Conservation (phyloP, 805 yeast genomes). For the Suhomyces sp. region DNA sequence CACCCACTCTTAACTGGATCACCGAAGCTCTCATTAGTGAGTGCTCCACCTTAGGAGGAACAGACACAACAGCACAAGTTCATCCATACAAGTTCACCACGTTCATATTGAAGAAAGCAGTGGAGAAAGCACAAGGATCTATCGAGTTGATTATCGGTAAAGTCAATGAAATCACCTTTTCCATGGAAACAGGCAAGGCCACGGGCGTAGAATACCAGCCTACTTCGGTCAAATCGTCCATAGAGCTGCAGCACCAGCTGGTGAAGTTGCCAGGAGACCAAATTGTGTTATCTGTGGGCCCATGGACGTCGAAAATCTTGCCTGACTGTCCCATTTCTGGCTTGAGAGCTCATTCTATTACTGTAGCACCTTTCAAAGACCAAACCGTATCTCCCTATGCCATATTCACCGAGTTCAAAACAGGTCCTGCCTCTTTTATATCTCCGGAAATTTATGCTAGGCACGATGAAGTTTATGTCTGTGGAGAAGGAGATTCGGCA, state of each 20-base stretch:
- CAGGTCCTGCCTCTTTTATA: conserved; percentile 65
- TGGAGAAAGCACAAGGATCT: conserved; percentile 62
- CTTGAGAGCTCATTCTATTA: conserved; percentile 90
- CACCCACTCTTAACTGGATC: conserved; percentile 76
- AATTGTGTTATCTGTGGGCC: conserved; percentile 86
- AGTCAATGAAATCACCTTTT: conserved; percentile 63
- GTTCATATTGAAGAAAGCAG: conserved; percentile 72
- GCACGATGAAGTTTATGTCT: conserved; percentile 91
- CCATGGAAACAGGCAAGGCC: conserved; percentile 63
- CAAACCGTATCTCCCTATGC: conserved; percentile 85
- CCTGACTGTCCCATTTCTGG: conserved; percentile 96
- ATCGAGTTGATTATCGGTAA: conserved; percentile 86
- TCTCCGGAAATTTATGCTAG: conserved; percentile 95
- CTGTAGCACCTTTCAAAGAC: conserved; percentile 74
- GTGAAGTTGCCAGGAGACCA: conserved; percentile 64
- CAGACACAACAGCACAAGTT: conserved; percentile 91
- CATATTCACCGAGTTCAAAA: conserved; percentile 83
- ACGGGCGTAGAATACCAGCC: conserved; percentile 69
- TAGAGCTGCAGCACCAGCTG: conserved; percentile 24
- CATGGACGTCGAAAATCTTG: conserved; percentile 90
- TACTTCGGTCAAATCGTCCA: conserved; percentile 26
- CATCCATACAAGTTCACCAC: conserved; percentile 95
- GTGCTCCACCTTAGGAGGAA: conserved; percentile 80
- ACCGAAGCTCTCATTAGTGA: conserved; percentile 57
- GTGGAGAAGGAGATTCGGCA: conserved; percentile 94